Base-by-base conservation (phyloP, 75 land plant species). In the Picea glauca region DNA sequence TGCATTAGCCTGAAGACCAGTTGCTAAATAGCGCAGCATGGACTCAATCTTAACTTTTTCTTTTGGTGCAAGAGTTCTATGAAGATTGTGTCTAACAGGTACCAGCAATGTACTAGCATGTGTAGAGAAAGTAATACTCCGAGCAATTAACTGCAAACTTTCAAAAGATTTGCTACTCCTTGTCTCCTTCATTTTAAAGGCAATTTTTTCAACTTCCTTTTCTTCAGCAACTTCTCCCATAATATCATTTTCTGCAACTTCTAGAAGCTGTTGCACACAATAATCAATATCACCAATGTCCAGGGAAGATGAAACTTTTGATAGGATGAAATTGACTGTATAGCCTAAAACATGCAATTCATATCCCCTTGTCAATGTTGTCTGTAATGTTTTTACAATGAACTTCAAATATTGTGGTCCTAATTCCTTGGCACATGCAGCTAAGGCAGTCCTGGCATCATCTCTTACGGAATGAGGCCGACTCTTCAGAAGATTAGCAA, bases 121-220 rank as follows among this genome's bases (percentile, higher is more conserved):
- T 13, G 79, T 81, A 72, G 84, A 81, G 77, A 97, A 95, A 7
- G 92, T 94, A 72, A 97, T 78, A 9, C 63, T 85, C 58, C 84
- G 89, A 21, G 99, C 81, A 66, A 97, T 85, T 73, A 97, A 77
- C 78, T 81, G 82, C 26, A 97, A 63, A 60, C n/a, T n/a, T 31
- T 93, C 98, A 86, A 84, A 97, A 30, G 99, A 97, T 68, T 86
- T 86, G 30, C 57, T 80, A 50, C 89, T 90, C 75, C n/a, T 90
- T 20, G 93, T 91, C 68, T 97, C 99, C 70, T 94, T 97, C 98
- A 94, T 93, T 87, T 95, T 97, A 11, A 83, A 85, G 79, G 99
- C 96, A 81, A 97, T 84, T 72, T 98, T 26, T 89, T n/a, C 99
- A 30, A 97, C 98, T 65, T 91, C 93, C 81, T 91, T 97, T 79